These are phyloP conservation scores for Desmodesmus armatus DNA, from an alignment of 139 green algal species.

Conservation along the genomic window DNA sequence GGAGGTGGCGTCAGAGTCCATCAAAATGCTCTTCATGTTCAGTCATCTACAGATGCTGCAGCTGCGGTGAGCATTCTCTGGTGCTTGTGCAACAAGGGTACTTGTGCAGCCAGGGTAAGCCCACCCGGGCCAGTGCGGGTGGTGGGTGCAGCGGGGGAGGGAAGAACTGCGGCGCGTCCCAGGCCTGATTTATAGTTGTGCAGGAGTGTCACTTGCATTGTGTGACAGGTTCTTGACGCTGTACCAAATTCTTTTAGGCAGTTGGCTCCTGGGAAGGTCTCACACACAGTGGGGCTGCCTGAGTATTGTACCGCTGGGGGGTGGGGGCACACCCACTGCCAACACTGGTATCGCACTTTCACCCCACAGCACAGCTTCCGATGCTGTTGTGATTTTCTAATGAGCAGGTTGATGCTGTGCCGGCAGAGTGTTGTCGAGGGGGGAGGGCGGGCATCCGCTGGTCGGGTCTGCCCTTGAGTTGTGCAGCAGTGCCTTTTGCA, in stretches of 20 bases:
- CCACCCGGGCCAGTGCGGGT: too few species aligned
- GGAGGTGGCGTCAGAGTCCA: background rate
- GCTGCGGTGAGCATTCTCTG: background rate
- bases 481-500: background rate
- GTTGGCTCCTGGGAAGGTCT: too few species aligned
- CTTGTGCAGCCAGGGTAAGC: background rate
- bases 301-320: too few species aligned
- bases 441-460: too few species aligned
- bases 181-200: background rate
- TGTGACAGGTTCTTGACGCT: background rate
- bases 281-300: too few species aligned
- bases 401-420: too few species aligned
- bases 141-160: background rate
- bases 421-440: too few species aligned
- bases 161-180: background rate
- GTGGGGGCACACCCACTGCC: too few species aligned
- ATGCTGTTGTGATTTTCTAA: too few species aligned
- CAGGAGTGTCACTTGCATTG: background rate
- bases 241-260: background rate
- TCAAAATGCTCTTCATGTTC: conserved; percentile 2
- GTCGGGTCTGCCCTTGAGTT: background rate
- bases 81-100: background rate
- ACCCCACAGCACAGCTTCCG: too few species aligned
- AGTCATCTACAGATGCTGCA: background rate
- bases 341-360: too few species aligned